phyloP scores from a whole-genome alignment of 2,329 filamentous ascomycete species.

The Ophiostoma sp. region DNA sequence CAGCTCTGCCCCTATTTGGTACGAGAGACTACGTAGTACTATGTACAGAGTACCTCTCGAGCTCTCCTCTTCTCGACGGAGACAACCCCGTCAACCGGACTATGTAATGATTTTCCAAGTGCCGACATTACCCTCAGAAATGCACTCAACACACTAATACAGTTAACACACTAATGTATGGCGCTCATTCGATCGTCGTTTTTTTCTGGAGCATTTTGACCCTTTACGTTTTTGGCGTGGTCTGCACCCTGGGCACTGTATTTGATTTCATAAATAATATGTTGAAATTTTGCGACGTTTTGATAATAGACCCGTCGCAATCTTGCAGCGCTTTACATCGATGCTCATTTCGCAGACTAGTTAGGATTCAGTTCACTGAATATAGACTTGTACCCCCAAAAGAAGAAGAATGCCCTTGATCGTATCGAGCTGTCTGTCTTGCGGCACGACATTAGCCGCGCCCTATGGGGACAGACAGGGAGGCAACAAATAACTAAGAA shows the following conservation, averaged over 20 bases:
- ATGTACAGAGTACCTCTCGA: not conserved
- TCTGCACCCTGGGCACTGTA: constrained; percentile 1
- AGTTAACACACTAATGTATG: constrained; percentile 14
- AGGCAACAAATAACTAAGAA: not conserved
- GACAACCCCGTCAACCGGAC: not conserved
- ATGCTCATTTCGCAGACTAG: not conserved
- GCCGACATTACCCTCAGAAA: not conserved
- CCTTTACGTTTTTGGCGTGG: not conserved
- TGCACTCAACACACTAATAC: constrained; percentile 11
- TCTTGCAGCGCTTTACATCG: not conserved
- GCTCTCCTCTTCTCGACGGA: not conserved
- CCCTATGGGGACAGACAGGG: constrained; percentile 11
- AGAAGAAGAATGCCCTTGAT: too few species aligned
- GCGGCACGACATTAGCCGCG: constrained; percentile 9
- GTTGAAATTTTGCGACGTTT: not conserved
- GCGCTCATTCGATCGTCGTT: constrained; percentile 15
- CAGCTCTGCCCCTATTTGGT: not conserved
- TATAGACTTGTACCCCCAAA: too few species aligned
- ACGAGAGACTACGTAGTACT: too few species aligned
- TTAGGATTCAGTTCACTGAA: too few species aligned
- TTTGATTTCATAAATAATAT: not conserved
- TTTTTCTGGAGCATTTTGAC: constrained; percentile 6
- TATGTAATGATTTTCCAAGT: constrained; percentile 15
- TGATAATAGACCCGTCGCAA: not conserved
- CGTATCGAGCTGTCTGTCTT: constrained; percentile 12